phyloP scores from a whole-genome alignment of 352 stramenopile genomes.

The Globisporangium canariense region DNA sequence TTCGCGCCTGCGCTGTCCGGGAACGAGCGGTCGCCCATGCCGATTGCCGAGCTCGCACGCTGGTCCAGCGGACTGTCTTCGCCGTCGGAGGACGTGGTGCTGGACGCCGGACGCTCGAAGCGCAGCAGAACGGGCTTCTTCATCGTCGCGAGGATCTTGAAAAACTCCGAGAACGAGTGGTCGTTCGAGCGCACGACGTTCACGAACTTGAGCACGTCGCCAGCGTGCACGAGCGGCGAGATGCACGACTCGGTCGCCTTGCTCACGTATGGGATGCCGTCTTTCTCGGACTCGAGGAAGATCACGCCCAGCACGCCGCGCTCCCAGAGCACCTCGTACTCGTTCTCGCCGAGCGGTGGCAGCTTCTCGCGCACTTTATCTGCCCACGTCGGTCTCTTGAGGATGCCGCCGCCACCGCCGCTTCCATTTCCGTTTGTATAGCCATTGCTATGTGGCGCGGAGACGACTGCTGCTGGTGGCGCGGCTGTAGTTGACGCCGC shows the following conservation, averaged over 20 bases:
- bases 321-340: constrained; percentile 88
- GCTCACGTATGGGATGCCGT: constrained; percentile 82
- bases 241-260: constrained; percentile 87
- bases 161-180: constrained; percentile 87
- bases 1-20: constrained; percentile 33
- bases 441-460: constrained; percentile 12
- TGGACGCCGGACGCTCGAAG: constrained; percentile 60
- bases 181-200: constrained; percentile 85
- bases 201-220: constrained; percentile 82
- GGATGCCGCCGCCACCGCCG: constrained; percentile 9
- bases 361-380: constrained; percentile 82
- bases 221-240: constrained; percentile 57
- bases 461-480: constrained; percentile 12
- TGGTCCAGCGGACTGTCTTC: constrained; percentile 44
- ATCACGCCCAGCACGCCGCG: constrained; percentile 83
- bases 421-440: constrained; percentile 8
- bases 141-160: constrained; percentile 88
- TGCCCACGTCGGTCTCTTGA: constrained; percentile 56
- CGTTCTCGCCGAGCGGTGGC: constrained; percentile 63
- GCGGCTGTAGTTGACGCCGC: constrained; percentile 20
- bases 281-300: constrained; percentile 84
- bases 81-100: constrained; percentile 48
- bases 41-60: constrained; percentile 36
- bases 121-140: constrained; percentile 86
- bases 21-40: constrained; percentile 23